These are phyloP conservation scores for Phytophthora parvispora DNA, from an alignment of 352 stramenopile species.

Conservation along the genomic window DNA sequence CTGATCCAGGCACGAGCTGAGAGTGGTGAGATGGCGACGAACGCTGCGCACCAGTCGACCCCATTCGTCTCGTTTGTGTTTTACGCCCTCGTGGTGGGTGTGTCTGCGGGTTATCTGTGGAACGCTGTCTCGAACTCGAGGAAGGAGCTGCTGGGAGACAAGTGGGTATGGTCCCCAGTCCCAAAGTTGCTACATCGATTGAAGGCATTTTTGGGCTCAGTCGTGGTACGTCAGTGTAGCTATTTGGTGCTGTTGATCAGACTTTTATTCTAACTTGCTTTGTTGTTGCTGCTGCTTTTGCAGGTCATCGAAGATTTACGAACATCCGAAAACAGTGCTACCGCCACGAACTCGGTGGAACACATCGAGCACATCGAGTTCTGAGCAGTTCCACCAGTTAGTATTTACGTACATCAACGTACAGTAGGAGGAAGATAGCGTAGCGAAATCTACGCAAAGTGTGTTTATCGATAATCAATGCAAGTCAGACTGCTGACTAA, in stretches of 20 bases:
- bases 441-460: slow-evolving; percentile 1
- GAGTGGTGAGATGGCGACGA: background rate
- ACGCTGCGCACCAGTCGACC: background rate
- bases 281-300: background rate
- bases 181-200: slow-evolving; percentile 34
- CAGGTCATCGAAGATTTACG: slow-evolving; percentile 56
- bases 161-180: slow-evolving; percentile 47
- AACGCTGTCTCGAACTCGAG: slow-evolving; percentile 16
- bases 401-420: slow-evolving; percentile 24
- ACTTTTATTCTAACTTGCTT: slow-evolving; percentile 5
- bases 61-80: slow-evolving; percentile 41
- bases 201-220: slow-evolving; percentile 41
- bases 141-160: slow-evolving; percentile 17
- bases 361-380: slow-evolving; percentile 32
- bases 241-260: background rate
- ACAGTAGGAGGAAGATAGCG: slow-evolving; percentile 8
- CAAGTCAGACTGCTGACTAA: slow-evolving; percentile 1
- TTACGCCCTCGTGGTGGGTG: slow-evolving; percentile 36
- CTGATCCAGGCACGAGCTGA: slow-evolving; percentile 5
- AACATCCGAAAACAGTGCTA: slow-evolving; percentile 1
- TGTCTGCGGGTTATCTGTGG: slow-evolving; percentile 45
- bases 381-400: slow-evolving; percentile 9
- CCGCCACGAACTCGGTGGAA: slow-evolving; percentile 3
- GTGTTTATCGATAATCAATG: slow-evolving; percentile 35
- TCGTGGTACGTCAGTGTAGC: slow-evolving; percentile 42